Base-by-base conservation (phyloP, 139 green algal species). In the Chloropicon primus region DNA sequence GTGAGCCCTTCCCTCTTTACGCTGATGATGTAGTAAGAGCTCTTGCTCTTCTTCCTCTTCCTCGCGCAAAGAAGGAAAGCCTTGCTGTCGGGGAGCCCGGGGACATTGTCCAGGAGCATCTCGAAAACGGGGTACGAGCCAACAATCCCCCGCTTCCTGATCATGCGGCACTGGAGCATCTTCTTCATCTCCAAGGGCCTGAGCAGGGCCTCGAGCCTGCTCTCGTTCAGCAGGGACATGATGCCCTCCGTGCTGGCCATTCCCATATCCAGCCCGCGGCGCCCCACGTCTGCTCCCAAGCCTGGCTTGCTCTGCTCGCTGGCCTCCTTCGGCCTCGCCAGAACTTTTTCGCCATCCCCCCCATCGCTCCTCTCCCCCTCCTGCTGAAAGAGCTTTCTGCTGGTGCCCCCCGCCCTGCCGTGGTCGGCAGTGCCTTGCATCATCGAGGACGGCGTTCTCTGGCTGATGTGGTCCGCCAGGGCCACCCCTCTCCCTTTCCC, bases 31-130 rank as follows among this genome's bases (percentile, higher is more conserved):
- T 28, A 74, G 71, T 74, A 28, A 3, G 71, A 74, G 23, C 23
- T 74, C 71, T 74, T 74, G 71, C 23, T 28, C 71, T 74, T 74
- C 71, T 74, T 74, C 23, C 71, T 26, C 23, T 27, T 26, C 71
- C 71, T 26, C 71, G 71, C 71, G 23, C 23, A 74, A 27, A 74
- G 71, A 10, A 74, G 71, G 71, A 74, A 74, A 21, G 71, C 71
- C 23, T 21, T 27, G 71, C 27, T 28, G 21, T 78, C 24, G 27
- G 41, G 41, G 41, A 62, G 10, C 5, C 41, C 41, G 5, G 41
- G 41, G 17, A 62, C 41, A 17, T 62, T 62, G 41, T 78, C 24
- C 17, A 29, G 26, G 74, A 62, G 54, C 27, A 78, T 28, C 27
- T 78, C 27, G 25, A 78, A 78, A 2, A 41, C 25, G 3, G 74